These are phyloP conservation scores for Aspergillus olivimuriae DNA, from an alignment of 495 filamentous ascomycete species.

Conservation along the genomic window DNA sequence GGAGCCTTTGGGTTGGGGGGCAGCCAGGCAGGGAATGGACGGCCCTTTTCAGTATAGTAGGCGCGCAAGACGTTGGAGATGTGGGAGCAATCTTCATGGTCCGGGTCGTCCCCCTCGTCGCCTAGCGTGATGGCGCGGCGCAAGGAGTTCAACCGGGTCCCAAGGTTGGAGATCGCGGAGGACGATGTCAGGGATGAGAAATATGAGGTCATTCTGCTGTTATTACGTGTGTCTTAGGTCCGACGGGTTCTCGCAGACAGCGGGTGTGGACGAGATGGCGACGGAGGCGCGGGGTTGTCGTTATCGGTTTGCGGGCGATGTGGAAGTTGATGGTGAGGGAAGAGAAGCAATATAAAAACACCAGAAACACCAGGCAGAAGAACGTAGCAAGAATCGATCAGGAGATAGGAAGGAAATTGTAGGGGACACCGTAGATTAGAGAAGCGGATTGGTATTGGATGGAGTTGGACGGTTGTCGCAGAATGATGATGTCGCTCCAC, in stretches of 20 bases:
- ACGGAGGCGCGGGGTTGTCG: background rate
- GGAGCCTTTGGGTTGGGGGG: constrained; percentile 76
- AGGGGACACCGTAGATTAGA: too few relatives aligned
- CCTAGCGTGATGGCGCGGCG: constrained; percentile 76
- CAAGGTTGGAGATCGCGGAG: constrained; percentile 69
- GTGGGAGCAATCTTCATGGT: constrained; percentile 92
- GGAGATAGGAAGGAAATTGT: too few relatives aligned
- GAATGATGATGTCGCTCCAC: constrained; percentile 1
- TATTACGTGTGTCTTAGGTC: too few relatives aligned
- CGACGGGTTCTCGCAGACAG: too few relatives aligned
- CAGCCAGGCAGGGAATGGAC: constrained; percentile 81
- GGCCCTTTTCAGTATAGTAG: constrained; percentile 87
- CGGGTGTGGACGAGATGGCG: too few relatives aligned
- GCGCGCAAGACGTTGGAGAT: constrained; percentile 90
- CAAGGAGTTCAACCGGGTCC: constrained; percentile 72
- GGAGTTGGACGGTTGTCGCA: background rate
- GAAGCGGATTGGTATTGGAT: background rate
- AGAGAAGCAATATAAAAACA: too few relatives aligned
- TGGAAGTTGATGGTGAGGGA: too few relatives aligned
- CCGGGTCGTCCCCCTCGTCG: constrained; percentile 65
- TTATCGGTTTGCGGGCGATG: too few relatives aligned
- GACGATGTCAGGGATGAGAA: constrained; percentile 59
- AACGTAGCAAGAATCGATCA: too few relatives aligned
- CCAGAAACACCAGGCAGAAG: too few relatives aligned
- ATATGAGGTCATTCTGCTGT: constrained; percentile 65